Conservation (phyloP, 1,284 basidiomycete species). For the Papiliotrema flavescens region DNA sequence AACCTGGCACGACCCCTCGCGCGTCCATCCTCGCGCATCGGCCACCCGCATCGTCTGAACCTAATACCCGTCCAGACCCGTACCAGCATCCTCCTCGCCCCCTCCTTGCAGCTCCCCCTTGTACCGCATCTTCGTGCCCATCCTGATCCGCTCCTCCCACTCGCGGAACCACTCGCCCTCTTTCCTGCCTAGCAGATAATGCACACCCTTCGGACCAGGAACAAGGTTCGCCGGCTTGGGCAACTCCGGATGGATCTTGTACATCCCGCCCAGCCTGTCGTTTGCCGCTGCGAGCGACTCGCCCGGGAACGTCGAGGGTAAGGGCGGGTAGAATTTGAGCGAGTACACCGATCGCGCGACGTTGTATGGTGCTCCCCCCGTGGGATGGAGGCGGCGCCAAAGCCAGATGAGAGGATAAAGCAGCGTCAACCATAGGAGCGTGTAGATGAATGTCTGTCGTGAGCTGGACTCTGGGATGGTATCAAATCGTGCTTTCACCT, state of each 20-base stretch:
- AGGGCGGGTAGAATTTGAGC: constrained; percentile 38
- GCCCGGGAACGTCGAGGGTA: constrained; percentile 35
- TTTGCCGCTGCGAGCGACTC: constrained; percentile 30
- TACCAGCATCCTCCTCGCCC: constrained; percentile 5
- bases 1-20: not conserved
- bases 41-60: not conserved
- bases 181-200: constrained; percentile 54
- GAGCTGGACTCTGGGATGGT: not conserved
- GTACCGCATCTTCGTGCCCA: constrained; percentile 52
- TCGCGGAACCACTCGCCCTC: constrained; percentile 73
- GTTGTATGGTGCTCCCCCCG: constrained; percentile 30
- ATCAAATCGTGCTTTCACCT: constrained; percentile 27
- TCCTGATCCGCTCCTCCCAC: constrained; percentile 66
- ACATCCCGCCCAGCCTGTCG: constrained; percentile 27
- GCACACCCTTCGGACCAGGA: constrained; percentile 40
- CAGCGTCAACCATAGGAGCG: constrained; percentile 61
- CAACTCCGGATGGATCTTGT: constrained; percentile 39
- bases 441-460: constrained; percentile 57
- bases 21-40: not conserved
- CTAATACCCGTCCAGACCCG: constrained; percentile 26
- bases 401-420: constrained; percentile 72
- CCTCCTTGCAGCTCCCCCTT: constrained; percentile 30
- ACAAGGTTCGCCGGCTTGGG: constrained; percentile 23
- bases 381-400: constrained; percentile 44
- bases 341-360: constrained; percentile 25